These are phyloP conservation scores for Septoria petroselini DNA, from an alignment of 2,329 filamentous ascomycete genomes.

Conservation along the genomic window DNA sequence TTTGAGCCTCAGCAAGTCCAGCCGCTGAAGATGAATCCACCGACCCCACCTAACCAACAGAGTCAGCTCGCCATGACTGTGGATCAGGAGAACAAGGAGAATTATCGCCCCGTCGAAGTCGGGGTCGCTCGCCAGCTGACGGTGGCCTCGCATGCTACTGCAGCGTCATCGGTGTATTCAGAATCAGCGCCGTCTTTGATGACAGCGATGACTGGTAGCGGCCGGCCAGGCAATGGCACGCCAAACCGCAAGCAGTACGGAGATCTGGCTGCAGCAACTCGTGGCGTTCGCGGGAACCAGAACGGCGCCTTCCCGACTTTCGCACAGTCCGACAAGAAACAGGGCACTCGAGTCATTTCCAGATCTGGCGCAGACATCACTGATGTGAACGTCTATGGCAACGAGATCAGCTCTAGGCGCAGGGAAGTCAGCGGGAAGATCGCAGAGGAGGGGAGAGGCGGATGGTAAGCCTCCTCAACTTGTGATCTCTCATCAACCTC, in stretches of 20 bases:
- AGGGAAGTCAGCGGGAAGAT: conserved; percentile 70
- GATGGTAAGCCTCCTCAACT: conserved; percentile 17
- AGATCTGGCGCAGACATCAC: conserved; percentile 48
- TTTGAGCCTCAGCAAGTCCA: conserved; percentile 24
- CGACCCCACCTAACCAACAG: conserved; percentile 38
- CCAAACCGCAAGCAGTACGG: conserved; percentile 49
- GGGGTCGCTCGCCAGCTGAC: conserved; percentile 36
- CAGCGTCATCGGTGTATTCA: conserved; percentile 37
- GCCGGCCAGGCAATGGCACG: conserved; percentile 26
- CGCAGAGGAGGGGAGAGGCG: conserved; percentile 65
- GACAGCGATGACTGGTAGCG: conserved; percentile 12
- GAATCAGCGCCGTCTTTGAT: conserved; percentile 34
- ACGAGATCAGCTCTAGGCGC: conserved; percentile 40
- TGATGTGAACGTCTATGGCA: conserved; percentile 34
- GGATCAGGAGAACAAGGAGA: conserved; percentile 15
- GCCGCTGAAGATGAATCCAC: conserved; percentile 50
- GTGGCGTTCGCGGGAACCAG: conserved; percentile 36
- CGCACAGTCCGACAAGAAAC: conserved; percentile 19
- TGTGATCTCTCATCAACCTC: not conserved
- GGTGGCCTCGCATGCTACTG: conserved; percentile 29
- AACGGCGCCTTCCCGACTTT: conserved; percentile 20
- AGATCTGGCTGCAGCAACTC: conserved; percentile 45
- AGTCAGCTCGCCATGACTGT: conserved; percentile 16
- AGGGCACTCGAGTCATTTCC: conserved; percentile 44
- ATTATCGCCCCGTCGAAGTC: conserved; percentile 20